Evolutionary conservation across 2,329 filamentous ascomycete species (phyloP).

Genomic region (Parastagonospora nodorum): DNA sequence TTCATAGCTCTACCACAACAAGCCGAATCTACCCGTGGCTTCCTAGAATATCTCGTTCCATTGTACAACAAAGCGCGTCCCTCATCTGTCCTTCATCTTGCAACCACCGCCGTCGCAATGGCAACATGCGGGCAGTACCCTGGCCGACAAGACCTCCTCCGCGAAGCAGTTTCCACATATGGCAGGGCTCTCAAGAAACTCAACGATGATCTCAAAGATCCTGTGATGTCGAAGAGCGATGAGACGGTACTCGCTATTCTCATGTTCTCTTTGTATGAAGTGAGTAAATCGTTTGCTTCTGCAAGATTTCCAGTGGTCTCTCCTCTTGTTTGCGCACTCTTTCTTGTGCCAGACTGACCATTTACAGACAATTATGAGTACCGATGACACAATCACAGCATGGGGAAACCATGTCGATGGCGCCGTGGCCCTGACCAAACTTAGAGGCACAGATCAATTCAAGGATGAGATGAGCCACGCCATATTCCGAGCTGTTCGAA

Average conservation of each 20-base stretch:
- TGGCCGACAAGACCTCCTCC: conserved; percentile 37
- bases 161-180: conserved; percentile 43
- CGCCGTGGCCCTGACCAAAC: conserved; percentile 46
- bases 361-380: conserved; percentile 45
- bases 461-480: conserved; percentile 43
- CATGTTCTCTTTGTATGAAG: conserved; percentile 50
- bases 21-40: conserved; percentile 46
- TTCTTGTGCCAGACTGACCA: conserved; percentile 17
- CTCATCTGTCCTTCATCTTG: conserved; percentile 47
- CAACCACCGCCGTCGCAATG: conserved; percentile 47
- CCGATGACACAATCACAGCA: conserved; percentile 42
- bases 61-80: conserved; percentile 42
- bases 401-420: conserved; percentile 50
- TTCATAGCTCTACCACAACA: conserved; percentile 46
- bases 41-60: conserved; percentile 45
- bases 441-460: conserved; percentile 47
- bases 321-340: conserved; percentile 7
- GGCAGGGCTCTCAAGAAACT: conserved; percentile 46
- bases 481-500: conserved; percentile 48
- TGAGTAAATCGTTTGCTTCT: conserved; percentile 31
- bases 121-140: conserved; percentile 47
- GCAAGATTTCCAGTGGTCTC: conserved; percentile 20
- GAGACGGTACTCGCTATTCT: conserved; percentile 48
- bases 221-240: conserved; percentile 41
- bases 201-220: conserved; percentile 44